Evolutionary conservation across 805 yeast species (phyloP), one percentile per base, ranked within the genome.

Genomic region (Candida argentea): DNA sequence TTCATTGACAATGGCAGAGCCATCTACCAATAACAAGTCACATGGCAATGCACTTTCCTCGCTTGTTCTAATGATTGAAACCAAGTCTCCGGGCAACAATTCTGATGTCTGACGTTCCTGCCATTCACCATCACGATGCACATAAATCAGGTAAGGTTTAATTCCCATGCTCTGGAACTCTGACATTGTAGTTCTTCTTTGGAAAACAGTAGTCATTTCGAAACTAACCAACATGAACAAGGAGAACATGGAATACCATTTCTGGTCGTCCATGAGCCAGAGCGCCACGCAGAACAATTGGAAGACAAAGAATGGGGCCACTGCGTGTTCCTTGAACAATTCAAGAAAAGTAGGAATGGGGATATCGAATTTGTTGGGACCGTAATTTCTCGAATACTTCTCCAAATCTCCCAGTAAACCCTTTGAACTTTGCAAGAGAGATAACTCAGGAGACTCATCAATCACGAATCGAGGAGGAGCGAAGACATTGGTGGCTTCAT

Each of bases 81-180:
- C 89, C 34, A 84, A 54, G 56, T 91, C 98, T 46, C 93, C 94
- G 8, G 98, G 98, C 30, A 91, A 66, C 30, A 91, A 62, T 29
- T 79, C 78, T 37, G 75, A 74, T 11, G 94, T 79, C 43, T 73
- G 69, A 27, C 82, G 42, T 47, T 73, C 65, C 6, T 41, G 40
- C 97, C 98, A 91, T 40, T 67, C 57, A 4, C 55, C 51, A 44
- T 75, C 70, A 55, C 98, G 74, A 54, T 59, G 73, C 24, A 70
- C 93, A 50, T 75, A 73, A 34, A 91, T 67, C 10, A 69, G 61
- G 52, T 83, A 91, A 9, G 98, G 96, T 54, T 85, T 85, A 42
- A 91, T 78, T 43, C 95, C 95, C 98, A 91, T 91, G 26, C 91
- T 77, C 57, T 93, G 86, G 60, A 91, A 91, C 59, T 91, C 98